These are phyloP conservation scores for Wickerhamomyces chaumierensis DNA, from an alignment of 805 yeast genomes.

Conservation along the genomic window DNA sequence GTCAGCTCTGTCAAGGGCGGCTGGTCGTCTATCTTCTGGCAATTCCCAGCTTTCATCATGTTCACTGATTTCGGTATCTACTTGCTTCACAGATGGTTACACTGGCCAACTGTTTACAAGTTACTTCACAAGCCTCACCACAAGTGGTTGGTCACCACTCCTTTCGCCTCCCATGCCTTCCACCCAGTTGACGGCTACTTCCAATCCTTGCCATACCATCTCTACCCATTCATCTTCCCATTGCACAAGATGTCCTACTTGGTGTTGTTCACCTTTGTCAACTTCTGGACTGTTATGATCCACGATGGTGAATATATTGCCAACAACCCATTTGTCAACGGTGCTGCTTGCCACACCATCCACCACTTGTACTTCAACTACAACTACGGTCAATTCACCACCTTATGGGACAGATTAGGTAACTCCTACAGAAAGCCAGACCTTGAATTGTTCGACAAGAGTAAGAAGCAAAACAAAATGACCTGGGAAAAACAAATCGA, in stretches of 20 bases:
- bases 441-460: slow-evolving; percentile 63
- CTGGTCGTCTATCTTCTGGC: slow-evolving; percentile 50
- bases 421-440: slow-evolving; percentile 91
- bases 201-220: slow-evolving; percentile 89
- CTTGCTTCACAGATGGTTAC: slow-evolving; percentile 84
- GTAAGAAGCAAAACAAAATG: slow-evolving; percentile 40
- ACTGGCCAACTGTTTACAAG: slow-evolving; percentile 86
- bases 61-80: slow-evolving; percentile 94
- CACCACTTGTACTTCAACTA: slow-evolving; percentile 96
- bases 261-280: slow-evolving; percentile 76
- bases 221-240: slow-evolving; percentile 87
- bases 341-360: slow-evolving; percentile 96
- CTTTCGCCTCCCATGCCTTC: slow-evolving; percentile 97
- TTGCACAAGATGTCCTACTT: slow-evolving; percentile 80
- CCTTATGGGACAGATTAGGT: slow-evolving; percentile 96
- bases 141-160: slow-evolving; percentile 98
- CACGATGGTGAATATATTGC: slow-evolving; percentile 96
- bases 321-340: slow-evolving; percentile 87
- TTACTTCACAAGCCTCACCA: slow-evolving; percentile 92
- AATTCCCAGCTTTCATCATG: slow-evolving; percentile 70
- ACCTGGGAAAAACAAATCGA: slow-evolving; percentile 63
- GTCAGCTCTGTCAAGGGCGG: slow-evolving; percentile 56
- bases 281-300: slow-evolving; percentile 97
- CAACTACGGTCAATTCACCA: slow-evolving; percentile 96
- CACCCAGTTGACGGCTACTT: slow-evolving; percentile 95